These are phyloP conservation scores for Dryas drummondii DNA, from an alignment of 306 rosid genomes.

Conservation along the genomic window DNA sequence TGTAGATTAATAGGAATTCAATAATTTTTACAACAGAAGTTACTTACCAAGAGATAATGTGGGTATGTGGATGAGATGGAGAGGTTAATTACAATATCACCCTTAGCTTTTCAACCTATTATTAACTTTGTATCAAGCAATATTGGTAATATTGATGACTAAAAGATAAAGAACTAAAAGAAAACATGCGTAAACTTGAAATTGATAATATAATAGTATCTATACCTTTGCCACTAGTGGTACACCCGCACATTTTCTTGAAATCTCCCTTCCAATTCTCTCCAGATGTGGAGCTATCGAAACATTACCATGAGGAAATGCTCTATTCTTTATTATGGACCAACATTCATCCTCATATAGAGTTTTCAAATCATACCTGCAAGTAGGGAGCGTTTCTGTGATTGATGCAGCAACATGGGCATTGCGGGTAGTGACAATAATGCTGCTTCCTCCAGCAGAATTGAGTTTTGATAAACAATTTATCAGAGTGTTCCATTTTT, in stretches of 20 bases:
- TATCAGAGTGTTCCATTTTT: neutral
- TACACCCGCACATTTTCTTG: neutral
- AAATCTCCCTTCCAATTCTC: neutral
- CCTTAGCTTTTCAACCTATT: too few relatives aligned
- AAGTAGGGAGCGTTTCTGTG: neutral
- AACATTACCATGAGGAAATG: neutral
- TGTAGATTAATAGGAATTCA: too few relatives aligned
- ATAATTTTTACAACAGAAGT: too few relatives aligned
- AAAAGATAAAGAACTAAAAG: too few relatives aligned
- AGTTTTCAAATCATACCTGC: neutral
- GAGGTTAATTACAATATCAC: too few relatives aligned
- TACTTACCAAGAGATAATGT: too few relatives aligned
- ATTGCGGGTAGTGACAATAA: constrained; percentile 20
- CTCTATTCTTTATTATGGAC: neutral
- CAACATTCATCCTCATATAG: neutral
- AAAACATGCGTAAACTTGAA: too few relatives aligned
- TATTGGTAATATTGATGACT: too few relatives aligned
- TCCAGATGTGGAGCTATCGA: neutral
- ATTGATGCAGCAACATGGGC: neutral
- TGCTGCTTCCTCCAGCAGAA: neutral
- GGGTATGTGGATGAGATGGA: too few relatives aligned
- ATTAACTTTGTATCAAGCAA: too few relatives aligned
- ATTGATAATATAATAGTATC: too few relatives aligned
- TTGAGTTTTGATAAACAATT: neutral
- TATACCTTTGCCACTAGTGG: neutral